Percentiles rank a stretch among this genome's conserved stretches.
Evolutionary conservation across 2,329 filamentous ascomycete species (phyloP).

Genomic region (Penicillium glabrum): DNA sequence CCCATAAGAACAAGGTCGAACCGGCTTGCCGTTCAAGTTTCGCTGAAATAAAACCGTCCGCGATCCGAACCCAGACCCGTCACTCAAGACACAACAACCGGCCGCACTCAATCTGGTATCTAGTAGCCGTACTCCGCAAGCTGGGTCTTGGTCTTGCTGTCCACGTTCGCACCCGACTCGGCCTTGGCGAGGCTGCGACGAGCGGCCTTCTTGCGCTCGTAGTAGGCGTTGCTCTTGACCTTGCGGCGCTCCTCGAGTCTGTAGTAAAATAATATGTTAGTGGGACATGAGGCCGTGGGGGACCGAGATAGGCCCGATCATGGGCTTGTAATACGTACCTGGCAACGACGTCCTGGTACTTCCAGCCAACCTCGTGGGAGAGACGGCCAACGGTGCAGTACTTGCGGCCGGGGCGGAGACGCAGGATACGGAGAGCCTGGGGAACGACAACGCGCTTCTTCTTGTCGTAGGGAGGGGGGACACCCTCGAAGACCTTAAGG

Average conservation of each 20-base stretch:
- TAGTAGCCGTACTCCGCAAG: slow-evolving; percentile 93
- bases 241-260: slow-evolving; percentile 99
- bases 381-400: slow-evolving; percentile 99
- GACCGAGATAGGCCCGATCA: not conserved
- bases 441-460: slow-evolving; percentile 99
- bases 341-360: slow-evolving; percentile 99
- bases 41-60: slow-evolving; percentile 40
- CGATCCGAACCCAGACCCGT: slow-evolving; percentile 41
- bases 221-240: slow-evolving; percentile 98
- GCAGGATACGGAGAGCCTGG: slow-evolving; percentile 93
- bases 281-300: slow-evolving; percentile 12
- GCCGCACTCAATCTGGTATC: slow-evolving; percentile 40
- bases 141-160: slow-evolving; percentile 82
- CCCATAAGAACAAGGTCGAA: slow-evolving; percentile 38
- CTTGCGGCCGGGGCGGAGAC: slow-evolving; percentile 98
- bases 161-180: slow-evolving; percentile 86
- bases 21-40: slow-evolving; percentile 41
- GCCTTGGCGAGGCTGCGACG: slow-evolving; percentile 87
- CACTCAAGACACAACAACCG: slow-evolving; percentile 42
- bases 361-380: slow-evolving; percentile 99
- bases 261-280: slow-evolving; percentile 19
- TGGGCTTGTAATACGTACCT: slow-evolving; percentile 64
- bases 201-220: slow-evolving; percentile 99
- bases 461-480: slow-evolving; percentile 98
- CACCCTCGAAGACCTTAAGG: slow-evolving; percentile 99